Evolutionary conservation across 2,329 filamentous ascomycete species (phyloP).

Genomic region (Neopestalotiopsis clavispora): DNA sequence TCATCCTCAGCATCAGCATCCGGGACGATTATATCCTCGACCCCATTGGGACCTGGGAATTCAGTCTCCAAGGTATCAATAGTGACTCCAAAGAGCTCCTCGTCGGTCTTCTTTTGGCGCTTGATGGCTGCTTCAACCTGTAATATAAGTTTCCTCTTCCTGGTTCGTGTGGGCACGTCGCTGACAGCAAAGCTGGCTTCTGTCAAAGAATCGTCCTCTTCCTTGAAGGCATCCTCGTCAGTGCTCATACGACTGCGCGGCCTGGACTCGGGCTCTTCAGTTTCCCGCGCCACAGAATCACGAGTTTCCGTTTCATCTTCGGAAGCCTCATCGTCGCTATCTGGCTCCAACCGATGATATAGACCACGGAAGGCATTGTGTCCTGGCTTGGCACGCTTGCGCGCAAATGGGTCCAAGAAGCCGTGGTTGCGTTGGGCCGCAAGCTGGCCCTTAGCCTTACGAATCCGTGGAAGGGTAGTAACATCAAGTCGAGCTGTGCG

Average conservation of each 20-base stretch:
- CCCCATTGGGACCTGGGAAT: slow-evolving; percentile 49
- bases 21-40: slow-evolving; percentile 54
- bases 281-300: slow-evolving; percentile 70
- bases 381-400: slow-evolving; percentile 61
- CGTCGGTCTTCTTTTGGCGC: slow-evolving; percentile 79
- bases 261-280: slow-evolving; percentile 84
- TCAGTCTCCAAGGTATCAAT: slow-evolving; percentile 58
- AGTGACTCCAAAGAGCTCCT: slow-evolving; percentile 75
- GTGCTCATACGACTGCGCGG: slow-evolving; percentile 76
- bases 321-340: slow-evolving; percentile 79
- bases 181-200: slow-evolving; percentile 72
- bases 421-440: slow-evolving; percentile 64
- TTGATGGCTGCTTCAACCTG: slow-evolving; percentile 75
- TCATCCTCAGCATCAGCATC: slow-evolving; percentile 53
- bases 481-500: slow-evolving; percentile 63
- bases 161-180: slow-evolving; percentile 57
- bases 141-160: slow-evolving; percentile 76
- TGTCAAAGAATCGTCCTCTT: slow-evolving; percentile 72
- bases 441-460: slow-evolving; percentile 66
- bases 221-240: slow-evolving; percentile 60
- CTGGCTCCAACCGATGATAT: slow-evolving; percentile 77
- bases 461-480: slow-evolving; percentile 73
- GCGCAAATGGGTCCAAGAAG: slow-evolving; percentile 71
- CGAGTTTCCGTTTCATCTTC: slow-evolving; percentile 76
- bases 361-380: slow-evolving; percentile 75